A percentile compares a stretch with the other conserved stretches of the same genome.
Conservation (phyloP, 345 rosid genomes). For the Hibiscus syriacus region DNA sequence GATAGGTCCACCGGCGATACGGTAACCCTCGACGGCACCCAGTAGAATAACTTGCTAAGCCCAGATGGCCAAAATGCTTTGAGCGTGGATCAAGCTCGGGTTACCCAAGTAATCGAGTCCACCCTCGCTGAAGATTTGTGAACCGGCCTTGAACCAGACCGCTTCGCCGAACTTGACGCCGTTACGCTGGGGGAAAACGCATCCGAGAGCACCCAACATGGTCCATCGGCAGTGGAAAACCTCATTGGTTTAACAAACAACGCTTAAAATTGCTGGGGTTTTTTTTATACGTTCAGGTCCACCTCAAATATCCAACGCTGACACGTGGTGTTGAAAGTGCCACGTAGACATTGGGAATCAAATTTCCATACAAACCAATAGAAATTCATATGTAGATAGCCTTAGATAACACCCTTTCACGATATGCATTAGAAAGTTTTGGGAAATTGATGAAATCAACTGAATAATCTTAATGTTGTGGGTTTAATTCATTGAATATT, state of each 20-base stretch:
- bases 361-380: not conserved
- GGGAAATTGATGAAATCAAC: no score
- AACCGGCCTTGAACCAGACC: slow-evolving; percentile 82
- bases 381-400: not conserved
- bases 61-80: slow-evolving; percentile 81
- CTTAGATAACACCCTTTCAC: no score
- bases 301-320: not conserved
- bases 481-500: no score
- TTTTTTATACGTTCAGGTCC: not conserved
- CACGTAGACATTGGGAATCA: not conserved
- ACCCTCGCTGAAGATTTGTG: slow-evolving; percentile 77
- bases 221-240: slow-evolving; percentile 70
- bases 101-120: slow-evolving; percentile 82
- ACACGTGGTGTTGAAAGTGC: not conserved
- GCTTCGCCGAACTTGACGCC: slow-evolving; percentile 77
- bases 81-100: slow-evolving; percentile 77
- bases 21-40: slow-evolving; percentile 84
- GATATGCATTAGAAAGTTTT: no score
- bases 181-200: slow-evolving; percentile 74
- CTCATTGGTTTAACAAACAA: not conserved
- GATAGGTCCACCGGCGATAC: slow-evolving; percentile 59
- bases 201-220: slow-evolving; percentile 78
- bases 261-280: not conserved
- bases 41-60: slow-evolving; percentile 64
- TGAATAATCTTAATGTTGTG: no score